Evolutionary conservation across 495 filamentous ascomycete genomes (phyloP).

Genomic region (Glonium stellatum): DNA sequence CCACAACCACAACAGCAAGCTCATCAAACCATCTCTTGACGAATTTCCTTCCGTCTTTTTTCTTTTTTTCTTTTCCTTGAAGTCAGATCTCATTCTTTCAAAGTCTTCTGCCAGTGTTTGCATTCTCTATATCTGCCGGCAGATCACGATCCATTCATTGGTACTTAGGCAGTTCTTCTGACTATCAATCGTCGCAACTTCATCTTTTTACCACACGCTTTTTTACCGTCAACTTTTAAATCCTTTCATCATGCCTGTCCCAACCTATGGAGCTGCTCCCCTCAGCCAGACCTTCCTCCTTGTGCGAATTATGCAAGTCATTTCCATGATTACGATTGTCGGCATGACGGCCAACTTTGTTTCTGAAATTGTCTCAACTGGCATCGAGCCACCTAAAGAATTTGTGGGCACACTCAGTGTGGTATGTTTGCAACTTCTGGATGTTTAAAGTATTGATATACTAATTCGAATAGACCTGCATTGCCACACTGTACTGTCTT

Average conservation of each 20-base stretch:
- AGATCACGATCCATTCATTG: conserved; percentile 26
- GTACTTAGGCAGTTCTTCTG: conserved; percentile 15
- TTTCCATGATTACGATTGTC: conserved; percentile 69
- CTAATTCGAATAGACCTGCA: conserved; percentile 51
- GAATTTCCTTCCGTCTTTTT: conserved; percentile 29
- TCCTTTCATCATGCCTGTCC: conserved; percentile 41
- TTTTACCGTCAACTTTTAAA: conserved; percentile 1
- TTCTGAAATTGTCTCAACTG: conserved; percentile 58
- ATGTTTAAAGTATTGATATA: neutral
- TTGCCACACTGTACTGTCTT: conserved; percentile 68
- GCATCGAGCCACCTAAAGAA: conserved; percentile 58
- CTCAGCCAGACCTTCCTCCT: conserved; percentile 71
- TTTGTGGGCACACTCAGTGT: conserved; percentile 72
- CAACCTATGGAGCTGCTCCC: conserved; percentile 55
- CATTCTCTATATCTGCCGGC: conserved; percentile 29
- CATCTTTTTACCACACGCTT: conserved; percentile 1
- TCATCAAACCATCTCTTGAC: conserved; percentile 21
- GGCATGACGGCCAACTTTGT: conserved; percentile 80
- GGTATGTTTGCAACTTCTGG: conserved; percentile 46
- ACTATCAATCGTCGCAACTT: conserved; percentile 17
- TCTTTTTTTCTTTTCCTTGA: conserved; percentile 19
- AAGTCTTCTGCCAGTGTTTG: conserved; percentile 23
- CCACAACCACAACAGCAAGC: conserved; percentile 22
- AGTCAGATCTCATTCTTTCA: conserved; percentile 25
- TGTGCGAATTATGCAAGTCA: conserved; percentile 61